Conservation (phyloP, 495 filamentous ascomycete species). For the Penicilliopsis zonata region DNA sequence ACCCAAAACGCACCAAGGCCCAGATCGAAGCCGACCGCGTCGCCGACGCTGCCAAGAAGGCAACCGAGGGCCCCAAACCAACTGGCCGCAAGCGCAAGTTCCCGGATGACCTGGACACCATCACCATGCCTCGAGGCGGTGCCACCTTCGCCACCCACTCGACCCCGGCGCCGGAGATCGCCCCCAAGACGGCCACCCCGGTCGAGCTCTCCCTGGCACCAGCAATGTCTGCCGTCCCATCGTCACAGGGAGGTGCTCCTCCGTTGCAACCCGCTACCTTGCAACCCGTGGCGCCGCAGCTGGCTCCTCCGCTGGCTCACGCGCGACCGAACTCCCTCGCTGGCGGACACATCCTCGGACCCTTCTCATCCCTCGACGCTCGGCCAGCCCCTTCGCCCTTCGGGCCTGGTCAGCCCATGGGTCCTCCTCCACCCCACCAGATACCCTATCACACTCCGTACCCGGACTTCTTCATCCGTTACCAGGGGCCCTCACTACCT, state of each 20-base stretch:
- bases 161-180: too few relatives aligned
- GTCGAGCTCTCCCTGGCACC: too few relatives aligned
- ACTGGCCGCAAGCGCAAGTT: slow-evolving; percentile 10
- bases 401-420: background rate
- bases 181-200: too few relatives aligned
- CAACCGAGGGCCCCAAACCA: slow-evolving; percentile 15
- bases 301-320: slow-evolving; percentile 6
- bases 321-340: slow-evolving; percentile 9
- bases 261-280: too few relatives aligned
- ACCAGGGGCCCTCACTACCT: slow-evolving; percentile 7
- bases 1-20: slow-evolving; percentile 35
- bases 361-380: background rate
- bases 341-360: background rate
- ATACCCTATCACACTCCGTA: slow-evolving; percentile 14
- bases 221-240: too few relatives aligned
- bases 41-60: slow-evolving; percentile 14
- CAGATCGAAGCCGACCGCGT: slow-evolving; percentile 32
- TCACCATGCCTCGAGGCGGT: slow-evolving; percentile 2
- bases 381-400: background rate
- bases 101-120: background rate
- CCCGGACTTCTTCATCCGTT: slow-evolving; percentile 11
- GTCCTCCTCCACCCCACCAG: background rate
- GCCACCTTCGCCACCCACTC: slow-evolving; percentile 12
- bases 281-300: too few relatives aligned
- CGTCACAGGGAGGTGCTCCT: too few relatives aligned